Conservation (phyloP, 768 basidiomycete genomes). For the Phaffia tasmanica region DNA sequence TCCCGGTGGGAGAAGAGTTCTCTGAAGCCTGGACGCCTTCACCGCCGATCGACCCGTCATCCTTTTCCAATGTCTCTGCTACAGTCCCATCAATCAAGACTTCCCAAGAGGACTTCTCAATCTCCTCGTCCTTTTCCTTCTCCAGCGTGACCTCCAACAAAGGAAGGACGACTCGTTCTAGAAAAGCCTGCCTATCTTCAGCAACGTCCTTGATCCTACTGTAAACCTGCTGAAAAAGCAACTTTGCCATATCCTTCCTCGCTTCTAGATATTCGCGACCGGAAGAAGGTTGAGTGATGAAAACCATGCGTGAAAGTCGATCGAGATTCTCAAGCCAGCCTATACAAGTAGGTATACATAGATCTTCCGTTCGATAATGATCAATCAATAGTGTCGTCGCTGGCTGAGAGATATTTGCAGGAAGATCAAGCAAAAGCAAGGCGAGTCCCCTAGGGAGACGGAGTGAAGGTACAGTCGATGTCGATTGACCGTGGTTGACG, state of each 20-base stretch:
- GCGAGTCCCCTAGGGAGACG: conserved; percentile 34
- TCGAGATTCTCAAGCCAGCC: conserved; percentile 38
- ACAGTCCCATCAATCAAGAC: conserved; percentile 35
- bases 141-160: conserved; percentile 37
- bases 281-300: conserved; percentile 17
- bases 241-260: conserved; percentile 25
- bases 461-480: conserved; percentile 26
- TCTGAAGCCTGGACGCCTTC: background rate
- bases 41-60: conserved; percentile 29
- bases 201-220: conserved; percentile 34
- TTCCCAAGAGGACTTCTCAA: conserved; percentile 33
- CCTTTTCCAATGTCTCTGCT: conserved; percentile 35
- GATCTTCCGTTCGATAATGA: conserved; percentile 34
- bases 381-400: conserved; percentile 33
- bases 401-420: conserved; percentile 31
- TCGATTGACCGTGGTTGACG: conserved; percentile 31
- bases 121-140: conserved; percentile 34
- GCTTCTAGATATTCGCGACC: conserved; percentile 2
- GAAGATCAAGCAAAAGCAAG: conserved; percentile 37
- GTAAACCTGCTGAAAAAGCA: conserved; percentile 36
- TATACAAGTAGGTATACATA: conserved; percentile 35
- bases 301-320: conserved; percentile 34
- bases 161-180: conserved; percentile 37
- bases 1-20: background rate
- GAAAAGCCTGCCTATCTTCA: conserved; percentile 32